phyloP scores from a whole-genome alignment of 306 rosid species.

The Trifolium dubium region DNA sequence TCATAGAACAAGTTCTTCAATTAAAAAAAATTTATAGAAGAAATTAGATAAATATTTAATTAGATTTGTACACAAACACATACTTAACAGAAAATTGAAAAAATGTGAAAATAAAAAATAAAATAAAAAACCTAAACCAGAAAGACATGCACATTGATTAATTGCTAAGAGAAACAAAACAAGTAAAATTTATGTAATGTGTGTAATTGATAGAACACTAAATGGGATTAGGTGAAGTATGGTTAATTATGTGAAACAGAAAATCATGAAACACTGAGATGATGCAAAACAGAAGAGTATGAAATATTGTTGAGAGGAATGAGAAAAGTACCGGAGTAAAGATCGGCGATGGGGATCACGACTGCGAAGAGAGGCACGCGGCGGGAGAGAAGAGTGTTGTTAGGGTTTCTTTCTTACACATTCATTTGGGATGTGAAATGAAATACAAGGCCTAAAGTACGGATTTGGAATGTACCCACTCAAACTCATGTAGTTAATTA shows the following conservation, averaged over 20 bases:
- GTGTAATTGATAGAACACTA: neutral
- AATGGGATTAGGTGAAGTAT: neutral
- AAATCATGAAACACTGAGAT: neutral
- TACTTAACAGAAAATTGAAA: neutral
- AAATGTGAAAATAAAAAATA: no score
- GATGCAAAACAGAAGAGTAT: neutral
- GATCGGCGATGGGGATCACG: neutral
- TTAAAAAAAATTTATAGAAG: neutral
- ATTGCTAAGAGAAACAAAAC: neutral
- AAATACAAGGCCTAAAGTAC: no score
- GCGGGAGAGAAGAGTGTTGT: no score
- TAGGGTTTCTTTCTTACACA: no score
- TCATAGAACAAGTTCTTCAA: no score
- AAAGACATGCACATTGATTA: neutral
- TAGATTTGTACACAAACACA: neutral
- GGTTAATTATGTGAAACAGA: neutral
- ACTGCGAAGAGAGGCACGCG: neutral
- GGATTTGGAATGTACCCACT: no score
- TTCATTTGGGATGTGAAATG: no score
- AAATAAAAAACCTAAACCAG: neutral
- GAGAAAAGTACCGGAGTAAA: neutral
- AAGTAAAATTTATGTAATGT: neutral
- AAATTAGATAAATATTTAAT: neutral
- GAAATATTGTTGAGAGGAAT: neutral
- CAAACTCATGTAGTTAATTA: no score